Evolutionary conservation across 2,329 filamentous ascomycete genomes (phyloP), one percentile per base, ranked within the genome.

Genomic region (Paecilomyces variotii): DNA sequence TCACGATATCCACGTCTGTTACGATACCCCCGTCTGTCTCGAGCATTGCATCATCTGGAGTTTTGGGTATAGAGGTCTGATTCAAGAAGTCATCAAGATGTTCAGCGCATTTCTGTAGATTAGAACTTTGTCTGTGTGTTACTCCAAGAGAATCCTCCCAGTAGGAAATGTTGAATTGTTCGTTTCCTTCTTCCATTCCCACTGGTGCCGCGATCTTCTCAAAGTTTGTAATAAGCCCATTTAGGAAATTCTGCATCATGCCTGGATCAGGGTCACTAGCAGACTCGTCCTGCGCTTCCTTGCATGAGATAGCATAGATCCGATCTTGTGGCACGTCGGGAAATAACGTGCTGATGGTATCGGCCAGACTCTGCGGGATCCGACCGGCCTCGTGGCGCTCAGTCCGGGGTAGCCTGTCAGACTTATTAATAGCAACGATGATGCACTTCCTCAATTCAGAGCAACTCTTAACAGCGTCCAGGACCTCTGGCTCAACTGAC

Each of bases 71-170:
- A 39, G 39, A 39, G 12, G 86, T 83, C 67, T 87, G 84, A 9
- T 70, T 74, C 61, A 93, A 76, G 70, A 96, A 99, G 25, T 85
- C 82, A 54, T 88, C 82, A 0, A 99, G 82, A 70, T 91, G 84
- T 35, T 72, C 71, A 11, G 87, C 80, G 71, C 93, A 96, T 69
- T 86, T 81, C 55, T 84, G 81, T 53, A 99, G 82, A 56, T 97
- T 85, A 71, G 91, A 83, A 56, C 89, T 84, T 78, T 99, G 94
- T 59, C 94, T 87, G 74, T 93, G 90, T 19, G 90, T 96, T 39
- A 96, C 92, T 58, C 92, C 92, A 2, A 97, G 82, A 3, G 94
- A 87, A 67, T 96, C 90, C 75, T 91, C 84, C 79, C 90, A 86
- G 62, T 90, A 84, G 2, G 82, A 82, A 10, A 86, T 83, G 68